Percentiles rank a stretch among this genome's conserved stretches.
These are phyloP conservation scores for Vigna radiata DNA, from an alignment of 306 rosid species.

Conservation along the genomic window DNA sequence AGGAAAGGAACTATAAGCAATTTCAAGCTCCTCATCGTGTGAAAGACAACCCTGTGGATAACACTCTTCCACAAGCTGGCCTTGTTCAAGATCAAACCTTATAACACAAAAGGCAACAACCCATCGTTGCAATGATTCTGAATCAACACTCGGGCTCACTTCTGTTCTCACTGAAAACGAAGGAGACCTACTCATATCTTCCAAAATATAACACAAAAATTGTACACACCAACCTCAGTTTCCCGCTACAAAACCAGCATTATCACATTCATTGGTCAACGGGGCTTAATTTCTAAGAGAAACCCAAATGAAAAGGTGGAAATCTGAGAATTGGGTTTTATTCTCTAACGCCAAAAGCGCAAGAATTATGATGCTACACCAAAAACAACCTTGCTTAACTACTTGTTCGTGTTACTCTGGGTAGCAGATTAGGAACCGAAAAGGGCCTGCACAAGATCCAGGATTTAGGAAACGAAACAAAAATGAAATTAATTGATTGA, in stretches of 20 bases:
- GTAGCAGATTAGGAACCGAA: neutral
- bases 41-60: slow-evolving; percentile 77
- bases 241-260: slow-evolving; percentile 44
- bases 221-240: neutral
- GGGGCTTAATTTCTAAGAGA: slow-evolving; percentile 13
- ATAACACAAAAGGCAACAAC: slow-evolving; percentile 80
- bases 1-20: slow-evolving; percentile 83
- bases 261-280: slow-evolving; percentile 40
- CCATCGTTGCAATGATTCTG: slow-evolving; percentile 73
- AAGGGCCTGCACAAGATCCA: slow-evolving; percentile 25
- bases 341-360: neutral
- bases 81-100: slow-evolving; percentile 92
- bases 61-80: slow-evolving; percentile 96
- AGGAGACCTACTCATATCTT: slow-evolving; percentile 84
- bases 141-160: slow-evolving; percentile 70
- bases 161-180: slow-evolving; percentile 77
- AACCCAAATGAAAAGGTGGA: slow-evolving; percentile 7
- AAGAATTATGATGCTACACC: slow-evolving; percentile 5
- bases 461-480: neutral
- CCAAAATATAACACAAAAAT: slow-evolving; percentile 32
- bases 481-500: neutral
- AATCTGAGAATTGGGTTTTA: slow-evolving; percentile 6
- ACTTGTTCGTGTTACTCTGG: slow-evolving; percentile 27
- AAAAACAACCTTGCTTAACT: neutral
- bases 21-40: slow-evolving; percentile 83